Evolutionary conservation across 2,329 filamentous ascomycete genomes (phyloP).

Genomic region (Fusarium begoniae): DNA sequence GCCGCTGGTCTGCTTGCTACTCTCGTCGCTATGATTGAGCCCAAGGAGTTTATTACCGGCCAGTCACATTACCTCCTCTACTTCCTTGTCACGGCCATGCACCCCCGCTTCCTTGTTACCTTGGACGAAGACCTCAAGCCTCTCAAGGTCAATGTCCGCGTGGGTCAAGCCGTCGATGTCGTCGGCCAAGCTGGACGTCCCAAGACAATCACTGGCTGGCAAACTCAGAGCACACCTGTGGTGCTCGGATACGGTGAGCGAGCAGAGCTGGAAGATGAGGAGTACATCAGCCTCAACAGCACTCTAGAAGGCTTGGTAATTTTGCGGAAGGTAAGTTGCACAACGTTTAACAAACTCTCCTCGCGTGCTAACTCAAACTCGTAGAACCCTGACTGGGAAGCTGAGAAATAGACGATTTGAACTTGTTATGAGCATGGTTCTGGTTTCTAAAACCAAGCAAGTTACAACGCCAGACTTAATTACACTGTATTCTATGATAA

Average conservation of each 20-base stretch:
- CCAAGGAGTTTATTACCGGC: constrained; percentile 80
- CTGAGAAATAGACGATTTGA: constrained; percentile 47
- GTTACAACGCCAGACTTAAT: constrained; percentile 37
- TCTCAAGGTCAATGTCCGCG: constrained; percentile 92
- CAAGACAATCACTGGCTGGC: constrained; percentile 99
- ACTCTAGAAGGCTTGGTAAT: constrained; percentile 96
- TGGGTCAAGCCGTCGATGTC: constrained; percentile 97
- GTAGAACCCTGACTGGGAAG: constrained; percentile 54
- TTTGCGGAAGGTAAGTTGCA: constrained; percentile 83
- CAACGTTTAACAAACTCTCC: background rate
- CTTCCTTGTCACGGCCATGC: constrained; percentile 96
- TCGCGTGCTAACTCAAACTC: constrained; percentile 22
- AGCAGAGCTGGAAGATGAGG: constrained; percentile 95
- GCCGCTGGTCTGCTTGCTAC: constrained; percentile 90
- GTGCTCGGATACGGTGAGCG: constrained; percentile 93
- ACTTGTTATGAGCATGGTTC: constrained; percentile 33
- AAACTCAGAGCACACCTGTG: constrained; percentile 99
- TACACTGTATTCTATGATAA: constrained; percentile 49
- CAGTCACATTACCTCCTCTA: constrained; percentile 92
- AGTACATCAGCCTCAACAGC: constrained; percentile 92
- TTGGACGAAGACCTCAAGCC: constrained; percentile 95
- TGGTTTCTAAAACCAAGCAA: constrained; percentile 24
- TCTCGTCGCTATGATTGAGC: constrained; percentile 92
- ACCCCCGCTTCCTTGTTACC: constrained; percentile 94
- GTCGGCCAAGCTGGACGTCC: constrained; percentile 96